Conservation (phyloP, 2,329 filamentous ascomycete genomes). For the Calonectria crousiana region DNA sequence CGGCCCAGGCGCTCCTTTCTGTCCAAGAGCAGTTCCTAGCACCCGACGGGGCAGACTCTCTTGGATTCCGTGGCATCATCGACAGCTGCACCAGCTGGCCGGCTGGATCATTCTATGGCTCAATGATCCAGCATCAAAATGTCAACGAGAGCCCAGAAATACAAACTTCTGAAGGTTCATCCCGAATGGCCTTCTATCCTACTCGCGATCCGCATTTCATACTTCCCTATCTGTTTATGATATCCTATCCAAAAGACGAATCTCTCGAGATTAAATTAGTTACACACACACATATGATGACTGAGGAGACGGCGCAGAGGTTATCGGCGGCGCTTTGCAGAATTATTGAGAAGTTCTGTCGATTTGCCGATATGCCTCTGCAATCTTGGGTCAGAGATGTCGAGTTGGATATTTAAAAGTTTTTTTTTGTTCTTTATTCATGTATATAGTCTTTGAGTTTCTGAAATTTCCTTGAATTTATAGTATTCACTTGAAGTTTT, state of each 20-base stretch:
- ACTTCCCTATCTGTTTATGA: background rate
- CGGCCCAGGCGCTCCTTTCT: slow-evolving; percentile 8
- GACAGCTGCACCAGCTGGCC: slow-evolving; percentile 34
- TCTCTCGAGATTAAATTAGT: background rate
- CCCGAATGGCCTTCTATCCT: background rate
- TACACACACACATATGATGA: background rate
- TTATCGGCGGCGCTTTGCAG: background rate
- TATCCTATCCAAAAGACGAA: background rate
- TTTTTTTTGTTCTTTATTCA: background rate
- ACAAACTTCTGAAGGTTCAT: background rate
- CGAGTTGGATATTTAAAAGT: background rate
- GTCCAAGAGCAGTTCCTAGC: slow-evolving; percentile 30
- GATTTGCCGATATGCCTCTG: background rate
- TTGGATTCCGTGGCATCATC: slow-evolving; percentile 31
- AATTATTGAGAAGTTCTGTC: background rate
- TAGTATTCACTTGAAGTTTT: background rate
- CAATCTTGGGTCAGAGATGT: background rate
- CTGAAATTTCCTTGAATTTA: background rate
- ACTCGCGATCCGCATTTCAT: background rate
- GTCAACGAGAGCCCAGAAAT: slow-evolving; percentile 33
- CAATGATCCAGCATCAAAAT: slow-evolving; percentile 37
- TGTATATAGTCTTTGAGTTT: background rate
- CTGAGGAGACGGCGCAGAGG: background rate
- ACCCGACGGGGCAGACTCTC: slow-evolving; percentile 29
- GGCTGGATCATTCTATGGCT: background rate